A percentile compares a stretch with the other conserved stretches of the same genome.
These are phyloP conservation scores for Geranium rotundifolium DNA, from an alignment of 345 rosid genomes.

Conservation along the genomic window DNA sequence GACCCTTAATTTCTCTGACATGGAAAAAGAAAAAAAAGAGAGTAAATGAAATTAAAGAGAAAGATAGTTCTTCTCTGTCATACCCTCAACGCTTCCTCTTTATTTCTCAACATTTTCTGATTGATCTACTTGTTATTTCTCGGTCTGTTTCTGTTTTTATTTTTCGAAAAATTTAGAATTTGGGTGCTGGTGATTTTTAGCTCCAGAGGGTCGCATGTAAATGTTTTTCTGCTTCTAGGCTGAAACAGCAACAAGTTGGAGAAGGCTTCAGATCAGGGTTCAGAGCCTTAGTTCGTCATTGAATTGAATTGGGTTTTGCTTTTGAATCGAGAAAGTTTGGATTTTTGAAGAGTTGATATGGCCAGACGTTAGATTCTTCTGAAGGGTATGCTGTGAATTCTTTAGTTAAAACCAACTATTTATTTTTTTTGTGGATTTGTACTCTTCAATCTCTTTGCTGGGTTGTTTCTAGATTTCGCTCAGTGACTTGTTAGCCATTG, in stretches of 20 bases:
- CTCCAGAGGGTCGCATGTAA: neutral
- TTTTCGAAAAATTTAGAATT: no score
- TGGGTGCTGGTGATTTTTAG: neutral
- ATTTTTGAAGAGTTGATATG: neutral
- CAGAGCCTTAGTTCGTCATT: no score
- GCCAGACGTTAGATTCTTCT: neutral
- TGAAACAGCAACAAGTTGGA: neutral
- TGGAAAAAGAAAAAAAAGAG: neutral
- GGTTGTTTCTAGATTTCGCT: neutral
- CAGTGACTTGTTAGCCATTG: neutral
- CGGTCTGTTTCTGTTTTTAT: neutral
- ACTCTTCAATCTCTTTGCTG: neutral
- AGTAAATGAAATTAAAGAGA: neutral
- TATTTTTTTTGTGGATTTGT: no score
- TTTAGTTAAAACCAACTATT: neutral
- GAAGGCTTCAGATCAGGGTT: neutral
- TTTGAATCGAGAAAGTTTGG: neutral
- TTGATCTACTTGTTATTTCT: neutral
- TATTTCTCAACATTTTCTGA: neutral
- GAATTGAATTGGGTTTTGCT: no score
- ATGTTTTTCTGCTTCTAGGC: neutral
- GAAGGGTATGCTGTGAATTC: neutral
- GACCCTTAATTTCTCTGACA: conserved; percentile 7
- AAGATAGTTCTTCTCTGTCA: neutral
- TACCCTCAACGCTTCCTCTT: neutral